phyloP scores from a whole-genome alignment of 73 alveolate species.

The Effrenium voratum region DNA sequence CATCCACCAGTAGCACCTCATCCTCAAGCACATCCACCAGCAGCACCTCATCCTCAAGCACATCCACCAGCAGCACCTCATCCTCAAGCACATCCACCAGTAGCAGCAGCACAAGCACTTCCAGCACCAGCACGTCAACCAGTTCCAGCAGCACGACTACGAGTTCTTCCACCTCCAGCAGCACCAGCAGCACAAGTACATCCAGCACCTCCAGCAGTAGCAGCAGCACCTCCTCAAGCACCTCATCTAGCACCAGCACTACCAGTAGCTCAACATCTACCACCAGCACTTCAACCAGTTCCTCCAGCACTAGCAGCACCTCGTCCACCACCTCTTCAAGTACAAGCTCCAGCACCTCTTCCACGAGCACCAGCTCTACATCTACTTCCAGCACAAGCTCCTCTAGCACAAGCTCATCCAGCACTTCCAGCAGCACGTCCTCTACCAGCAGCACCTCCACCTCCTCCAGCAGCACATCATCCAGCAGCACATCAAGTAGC shows the following conservation, averaged over 20 bases:
- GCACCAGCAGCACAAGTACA: not conserved
- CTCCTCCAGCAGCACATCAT: no score
- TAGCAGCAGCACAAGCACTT: not conserved
- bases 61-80: not conserved
- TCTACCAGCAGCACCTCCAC: no score
- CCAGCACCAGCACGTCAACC: not conserved
- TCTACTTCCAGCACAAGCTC: no score
- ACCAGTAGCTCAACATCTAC: not conserved
- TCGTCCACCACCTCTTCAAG: not conserved
- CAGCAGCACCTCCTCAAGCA: not conserved
- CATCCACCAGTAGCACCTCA: no score
- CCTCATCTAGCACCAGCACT: not conserved
- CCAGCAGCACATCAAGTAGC: no score
- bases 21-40: not conserved
- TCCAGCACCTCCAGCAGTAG: slow-evolving; percentile 3
- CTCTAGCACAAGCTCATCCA: no score
- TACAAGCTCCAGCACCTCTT: not conserved
- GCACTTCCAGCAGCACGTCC: no score
- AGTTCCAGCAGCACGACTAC: no score
- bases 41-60: not conserved
- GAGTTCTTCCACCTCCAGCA: not conserved
- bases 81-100: slow-evolving; percentile 7
- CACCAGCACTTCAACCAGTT: not conserved
- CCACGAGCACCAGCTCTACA: not conserved
- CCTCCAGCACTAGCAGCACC: not conserved